A percentile compares a stretch with the other conserved stretches of the same genome.
Conservation (phyloP, 164 flowering plant species). For the Sedum album region DNA sequence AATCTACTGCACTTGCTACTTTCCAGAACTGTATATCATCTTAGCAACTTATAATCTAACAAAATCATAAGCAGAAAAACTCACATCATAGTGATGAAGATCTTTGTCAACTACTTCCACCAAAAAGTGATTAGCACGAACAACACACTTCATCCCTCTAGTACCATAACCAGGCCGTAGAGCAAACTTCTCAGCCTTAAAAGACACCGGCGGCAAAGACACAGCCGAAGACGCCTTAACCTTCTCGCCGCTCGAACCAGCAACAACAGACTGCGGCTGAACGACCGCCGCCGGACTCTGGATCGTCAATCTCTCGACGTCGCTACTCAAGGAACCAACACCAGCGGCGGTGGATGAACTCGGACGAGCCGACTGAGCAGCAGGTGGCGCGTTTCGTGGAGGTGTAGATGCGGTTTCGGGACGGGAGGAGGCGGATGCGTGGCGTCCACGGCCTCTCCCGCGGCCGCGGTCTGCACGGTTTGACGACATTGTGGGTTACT, state of each 20-base stretch:
- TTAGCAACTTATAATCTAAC: no score
- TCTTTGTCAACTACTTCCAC: constrained; percentile 34
- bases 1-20: no score
- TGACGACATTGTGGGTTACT: no score
- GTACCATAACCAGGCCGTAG: constrained; percentile 49
- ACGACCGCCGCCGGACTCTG: neutral
- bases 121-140: constrained; percentile 63
- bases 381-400: neutral
- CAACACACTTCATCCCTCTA: constrained; percentile 24
- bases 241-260: neutral
- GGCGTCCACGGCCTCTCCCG: neutral
- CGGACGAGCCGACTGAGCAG: no score
- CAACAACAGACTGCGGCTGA: neutral
- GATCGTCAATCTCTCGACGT: constrained; percentile 13
- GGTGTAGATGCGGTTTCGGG: neutral
- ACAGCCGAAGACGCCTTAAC: neutral
- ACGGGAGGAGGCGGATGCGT: neutral
- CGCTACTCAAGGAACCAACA: neutral
- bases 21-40: no score
- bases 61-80: neutral
- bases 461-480: no score
- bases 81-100: constrained; percentile 67
- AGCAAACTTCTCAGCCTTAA: constrained; percentile 27
- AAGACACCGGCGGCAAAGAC: constrained; percentile 28
- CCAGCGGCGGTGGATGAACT: neutral